A percentile compares a stretch with the other conserved stretches of the same genome.
These are phyloP conservation scores for Gossypium schwendimanii DNA, from an alignment of 441 rosid species.

Conservation along the genomic window DNA sequence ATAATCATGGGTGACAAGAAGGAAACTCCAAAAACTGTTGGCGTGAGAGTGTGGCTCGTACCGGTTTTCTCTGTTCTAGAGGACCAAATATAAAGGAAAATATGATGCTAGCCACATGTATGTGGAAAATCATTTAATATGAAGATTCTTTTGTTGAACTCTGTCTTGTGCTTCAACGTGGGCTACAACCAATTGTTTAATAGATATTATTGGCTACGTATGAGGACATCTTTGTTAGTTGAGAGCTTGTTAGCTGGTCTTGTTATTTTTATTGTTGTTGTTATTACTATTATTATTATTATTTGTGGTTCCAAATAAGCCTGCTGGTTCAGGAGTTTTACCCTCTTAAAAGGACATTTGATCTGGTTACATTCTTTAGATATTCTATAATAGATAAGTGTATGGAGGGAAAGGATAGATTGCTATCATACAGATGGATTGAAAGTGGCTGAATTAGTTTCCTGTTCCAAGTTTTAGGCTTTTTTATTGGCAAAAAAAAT, in stretches of 20 bases:
- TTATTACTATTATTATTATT: background rate
- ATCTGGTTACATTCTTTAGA: background rate
- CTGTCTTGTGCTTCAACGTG: background rate
- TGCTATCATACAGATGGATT: background rate
- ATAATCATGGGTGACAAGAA: background rate
- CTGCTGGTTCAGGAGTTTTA: background rate
- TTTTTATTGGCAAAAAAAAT: background rate
- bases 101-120: background rate
- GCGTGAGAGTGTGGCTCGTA: background rate
- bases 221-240: background rate
- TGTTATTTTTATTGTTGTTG: no score
- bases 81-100: background rate
- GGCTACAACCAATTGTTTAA: background rate
- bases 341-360: background rate
- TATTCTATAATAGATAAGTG: constrained; percentile 1
- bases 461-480: background rate
- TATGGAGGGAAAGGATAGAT: background rate
- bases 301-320: background rate
- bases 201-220: background rate
- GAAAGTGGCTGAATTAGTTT: background rate
- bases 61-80: background rate
- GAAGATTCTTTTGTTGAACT: background rate
- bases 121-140: background rate
- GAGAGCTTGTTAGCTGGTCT: background rate
- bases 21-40: background rate